Evolutionary conservation across 75 land plant species (phyloP).

Genomic region (Cryptomeria japonica): DNA sequence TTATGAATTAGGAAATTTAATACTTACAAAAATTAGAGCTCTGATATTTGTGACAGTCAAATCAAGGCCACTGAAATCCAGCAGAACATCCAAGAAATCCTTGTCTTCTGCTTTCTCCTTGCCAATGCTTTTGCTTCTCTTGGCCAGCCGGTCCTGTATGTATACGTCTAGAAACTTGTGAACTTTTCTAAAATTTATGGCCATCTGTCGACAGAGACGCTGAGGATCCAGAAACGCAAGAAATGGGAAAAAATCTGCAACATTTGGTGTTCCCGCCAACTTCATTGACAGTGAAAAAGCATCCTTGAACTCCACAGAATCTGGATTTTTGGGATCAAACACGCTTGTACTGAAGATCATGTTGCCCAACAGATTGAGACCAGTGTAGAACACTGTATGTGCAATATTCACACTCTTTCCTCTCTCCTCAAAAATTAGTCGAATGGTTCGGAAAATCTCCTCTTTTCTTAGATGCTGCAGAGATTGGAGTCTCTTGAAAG

Average conservation of each 20-base stretch:
- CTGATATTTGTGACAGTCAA: neutral
- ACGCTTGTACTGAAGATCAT: neutral
- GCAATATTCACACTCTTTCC: neutral
- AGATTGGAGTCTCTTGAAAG: neutral
- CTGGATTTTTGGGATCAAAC: neutral
- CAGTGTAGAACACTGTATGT: neutral
- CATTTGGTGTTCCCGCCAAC: neutral
- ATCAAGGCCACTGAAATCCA: neutral
- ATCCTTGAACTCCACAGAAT: neutral
- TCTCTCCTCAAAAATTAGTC: constrained; percentile 14
- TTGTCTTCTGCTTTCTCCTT: neutral
- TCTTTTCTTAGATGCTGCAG: constrained; percentile 11
- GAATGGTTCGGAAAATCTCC: constrained; percentile 19
- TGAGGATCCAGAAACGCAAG: neutral
- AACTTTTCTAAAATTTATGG: neutral
- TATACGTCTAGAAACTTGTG: neutral
- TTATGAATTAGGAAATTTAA: too few species aligned
- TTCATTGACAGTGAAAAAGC: neutral
- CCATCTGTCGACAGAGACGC: neutral
- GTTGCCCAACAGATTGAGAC: neutral
- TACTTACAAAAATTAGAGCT: neutral
- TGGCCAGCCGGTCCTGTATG: neutral
- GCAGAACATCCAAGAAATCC: neutral
- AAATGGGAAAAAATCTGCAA: neutral
- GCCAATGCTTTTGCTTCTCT: neutral